These are phyloP conservation scores for Ophiorrhiza pumila DNA, from an alignment of 257 asterid genomes.

Conservation along the genomic window DNA sequence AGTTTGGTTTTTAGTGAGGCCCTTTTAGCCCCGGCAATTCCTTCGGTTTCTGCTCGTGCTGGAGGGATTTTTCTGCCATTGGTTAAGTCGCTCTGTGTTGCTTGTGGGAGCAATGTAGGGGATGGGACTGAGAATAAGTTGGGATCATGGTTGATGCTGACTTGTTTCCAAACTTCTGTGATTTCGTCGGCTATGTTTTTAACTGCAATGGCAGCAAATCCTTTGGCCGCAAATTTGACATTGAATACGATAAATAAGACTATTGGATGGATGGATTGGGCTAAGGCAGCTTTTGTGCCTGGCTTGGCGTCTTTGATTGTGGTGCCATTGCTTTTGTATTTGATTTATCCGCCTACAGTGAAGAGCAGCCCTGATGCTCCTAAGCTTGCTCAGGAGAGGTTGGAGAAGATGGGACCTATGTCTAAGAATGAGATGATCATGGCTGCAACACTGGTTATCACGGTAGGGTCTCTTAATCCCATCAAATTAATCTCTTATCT, in stretches of 20 bases:
- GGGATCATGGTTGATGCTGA: conserved; percentile 95
- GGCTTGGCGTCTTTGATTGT: conserved; percentile 75
- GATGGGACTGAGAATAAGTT: conserved; percentile 87
- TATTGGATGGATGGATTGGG: conserved; percentile 99
- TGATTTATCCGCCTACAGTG: conserved; percentile 77
- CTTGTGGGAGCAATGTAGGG: conserved; percentile 88
- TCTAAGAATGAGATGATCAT: conserved; percentile 85
- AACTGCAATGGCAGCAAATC: conserved; percentile 99
- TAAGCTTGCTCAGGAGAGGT: conserved; percentile 76
- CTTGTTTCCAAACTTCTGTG: conserved; percentile 91
- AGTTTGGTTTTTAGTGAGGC: conserved; percentile 98
- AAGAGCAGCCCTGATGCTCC: conserved; percentile 98
- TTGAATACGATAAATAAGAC: conserved; percentile 56
- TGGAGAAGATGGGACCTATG: conserved; percentile 97
- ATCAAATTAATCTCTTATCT: not conserved
- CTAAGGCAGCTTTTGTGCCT: conserved; percentile 96
- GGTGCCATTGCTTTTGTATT: conserved; percentile 70
- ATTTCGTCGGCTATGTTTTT: conserved; percentile 90
- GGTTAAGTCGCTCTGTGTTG: conserved; percentile 86
- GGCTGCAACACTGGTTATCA: conserved; percentile 89
- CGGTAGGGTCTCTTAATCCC: conserved; percentile 43
- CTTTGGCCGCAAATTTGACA: conserved; percentile 86
- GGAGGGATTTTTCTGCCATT: conserved; percentile 93
- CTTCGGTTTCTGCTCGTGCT: conserved; percentile 93
- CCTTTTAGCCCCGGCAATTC: conserved; percentile 90